phyloP scores from a whole-genome alignment of 1,139 yeast species.

The Taphrina sp. region DNA sequence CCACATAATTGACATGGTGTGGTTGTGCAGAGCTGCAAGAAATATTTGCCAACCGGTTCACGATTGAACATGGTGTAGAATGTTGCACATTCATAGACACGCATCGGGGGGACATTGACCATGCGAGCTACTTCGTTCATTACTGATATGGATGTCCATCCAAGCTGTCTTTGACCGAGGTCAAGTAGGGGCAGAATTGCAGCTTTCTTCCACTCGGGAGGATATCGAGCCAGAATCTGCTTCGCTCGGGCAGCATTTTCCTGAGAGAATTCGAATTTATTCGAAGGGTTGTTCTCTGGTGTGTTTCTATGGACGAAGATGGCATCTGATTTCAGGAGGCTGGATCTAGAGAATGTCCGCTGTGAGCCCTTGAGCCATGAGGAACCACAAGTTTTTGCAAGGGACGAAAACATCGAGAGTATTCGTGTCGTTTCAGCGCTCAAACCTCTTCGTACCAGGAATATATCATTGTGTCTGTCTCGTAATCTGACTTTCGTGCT shows the following conservation, averaged over 20 bases:
- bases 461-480: no score
- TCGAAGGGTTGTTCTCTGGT: conserved; percentile 61
- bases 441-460: no score
- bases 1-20: conserved; percentile 89
- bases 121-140: conserved; percentile 89
- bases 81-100: conserved; percentile 91
- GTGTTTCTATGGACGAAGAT: conserved; percentile 54
- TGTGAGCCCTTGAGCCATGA: no score
- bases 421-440: no score
- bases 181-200: conserved; percentile 87
- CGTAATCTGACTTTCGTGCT: no score
- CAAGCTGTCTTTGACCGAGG: conserved; percentile 83
- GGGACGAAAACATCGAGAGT: no score
- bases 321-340: conserved; percentile 23
- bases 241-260: conserved; percentile 70
- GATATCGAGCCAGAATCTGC: conserved; percentile 55
- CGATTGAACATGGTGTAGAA: conserved; percentile 91
- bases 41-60: conserved; percentile 81
- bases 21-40: conserved; percentile 83
- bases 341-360: conserved; percentile 6
- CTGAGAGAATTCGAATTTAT: conserved; percentile 71
- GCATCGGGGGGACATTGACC: conserved; percentile 90
- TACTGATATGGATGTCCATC: conserved; percentile 83
- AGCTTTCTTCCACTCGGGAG: conserved; percentile 81
- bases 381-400: no score